Evolutionary conservation across 1,284 basidiomycete genomes (phyloP).

Genomic region (Ustilago trichophora): DNA sequence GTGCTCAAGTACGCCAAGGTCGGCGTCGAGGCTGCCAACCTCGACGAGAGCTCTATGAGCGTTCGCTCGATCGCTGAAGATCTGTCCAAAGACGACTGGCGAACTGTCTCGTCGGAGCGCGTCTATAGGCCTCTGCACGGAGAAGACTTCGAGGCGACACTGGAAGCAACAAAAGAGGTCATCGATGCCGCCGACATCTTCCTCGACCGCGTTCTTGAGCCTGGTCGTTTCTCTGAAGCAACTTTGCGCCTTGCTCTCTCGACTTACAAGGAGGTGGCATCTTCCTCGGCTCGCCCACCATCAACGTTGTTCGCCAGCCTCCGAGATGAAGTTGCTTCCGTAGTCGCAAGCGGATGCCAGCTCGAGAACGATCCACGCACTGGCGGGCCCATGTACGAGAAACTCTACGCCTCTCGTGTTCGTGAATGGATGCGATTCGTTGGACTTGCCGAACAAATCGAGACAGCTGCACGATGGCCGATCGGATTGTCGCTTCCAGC

Average conservation of each 20-base stretch:
- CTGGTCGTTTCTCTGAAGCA: constrained; percentile 51
- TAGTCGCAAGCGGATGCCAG: constrained; percentile 37
- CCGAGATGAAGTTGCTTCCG: constrained; percentile 39
- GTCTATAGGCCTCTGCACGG: constrained; percentile 56
- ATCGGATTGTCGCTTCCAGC: constrained; percentile 37
- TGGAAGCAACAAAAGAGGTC: constrained; percentile 33
- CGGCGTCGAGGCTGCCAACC: constrained; percentile 32
- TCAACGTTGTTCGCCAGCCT: constrained; percentile 30
- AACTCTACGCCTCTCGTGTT: constrained; percentile 35
- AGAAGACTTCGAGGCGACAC: constrained; percentile 51
- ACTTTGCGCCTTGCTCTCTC: constrained; percentile 38
- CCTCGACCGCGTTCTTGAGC: constrained; percentile 54
- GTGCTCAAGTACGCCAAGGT: constrained; percentile 49
- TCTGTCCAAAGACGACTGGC: constrained; percentile 44
- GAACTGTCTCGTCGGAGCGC: constrained; percentile 39
- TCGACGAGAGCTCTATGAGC: constrained; percentile 30
- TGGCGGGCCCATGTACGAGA: constrained; percentile 42
- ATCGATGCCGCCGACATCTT: constrained; percentile 50
- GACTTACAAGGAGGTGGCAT: constrained; percentile 28
- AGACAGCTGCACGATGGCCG: constrained; percentile 57
- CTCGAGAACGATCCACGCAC: constrained; percentile 46
- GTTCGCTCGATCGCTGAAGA: constrained; percentile 23
- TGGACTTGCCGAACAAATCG: constrained; percentile 56
- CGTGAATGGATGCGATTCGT: constrained; percentile 61
- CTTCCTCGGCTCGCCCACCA: constrained; percentile 12